These are phyloP conservation scores for Sequoia sempervirens DNA, from an alignment of 75 land plant species.

Conservation along the genomic window DNA sequence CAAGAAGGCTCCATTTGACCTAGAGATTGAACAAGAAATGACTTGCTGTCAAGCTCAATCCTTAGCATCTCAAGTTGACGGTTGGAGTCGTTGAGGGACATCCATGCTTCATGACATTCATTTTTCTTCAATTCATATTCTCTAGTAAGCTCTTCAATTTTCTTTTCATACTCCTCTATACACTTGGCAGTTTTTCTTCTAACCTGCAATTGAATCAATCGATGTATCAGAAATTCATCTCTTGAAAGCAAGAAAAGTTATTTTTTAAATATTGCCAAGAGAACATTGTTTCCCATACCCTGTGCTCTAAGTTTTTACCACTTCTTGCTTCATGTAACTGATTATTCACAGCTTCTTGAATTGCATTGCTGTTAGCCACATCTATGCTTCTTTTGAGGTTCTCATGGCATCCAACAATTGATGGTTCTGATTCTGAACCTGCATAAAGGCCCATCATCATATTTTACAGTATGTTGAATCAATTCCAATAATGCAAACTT, in stretches of 20 bases:
- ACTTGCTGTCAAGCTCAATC: slow-evolving; percentile 63
- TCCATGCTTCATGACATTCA: slow-evolving; percentile 95
- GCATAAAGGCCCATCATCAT: neutral
- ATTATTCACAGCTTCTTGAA: neutral
- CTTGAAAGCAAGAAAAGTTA: neutral
- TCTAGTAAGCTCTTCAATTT: slow-evolving; percentile 53
- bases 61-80: slow-evolving; percentile 77
- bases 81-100: slow-evolving; percentile 68
- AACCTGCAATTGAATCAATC: slow-evolving; percentile 22
- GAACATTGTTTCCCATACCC: neutral
- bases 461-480: neutral
- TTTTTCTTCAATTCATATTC: slow-evolving; percentile 43
- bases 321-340: neutral
- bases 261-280: neutral
- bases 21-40: slow-evolving; percentile 43
- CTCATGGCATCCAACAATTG: neutral
- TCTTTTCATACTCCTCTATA: slow-evolving; percentile 58
- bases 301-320: neutral
- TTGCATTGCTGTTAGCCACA: slow-evolving; percentile 9
- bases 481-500: neutral
- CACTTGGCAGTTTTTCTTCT: slow-evolving; percentile 30
- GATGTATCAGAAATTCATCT: neutral
- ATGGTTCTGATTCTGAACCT: neutral
- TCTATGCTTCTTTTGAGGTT: neutral
- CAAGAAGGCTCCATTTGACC: slow-evolving; percentile 28